These are phyloP conservation scores for Porphyrellus cyaneotinctus DNA, from an alignment of 768 basidiomycete species.

Conservation along the genomic window DNA sequence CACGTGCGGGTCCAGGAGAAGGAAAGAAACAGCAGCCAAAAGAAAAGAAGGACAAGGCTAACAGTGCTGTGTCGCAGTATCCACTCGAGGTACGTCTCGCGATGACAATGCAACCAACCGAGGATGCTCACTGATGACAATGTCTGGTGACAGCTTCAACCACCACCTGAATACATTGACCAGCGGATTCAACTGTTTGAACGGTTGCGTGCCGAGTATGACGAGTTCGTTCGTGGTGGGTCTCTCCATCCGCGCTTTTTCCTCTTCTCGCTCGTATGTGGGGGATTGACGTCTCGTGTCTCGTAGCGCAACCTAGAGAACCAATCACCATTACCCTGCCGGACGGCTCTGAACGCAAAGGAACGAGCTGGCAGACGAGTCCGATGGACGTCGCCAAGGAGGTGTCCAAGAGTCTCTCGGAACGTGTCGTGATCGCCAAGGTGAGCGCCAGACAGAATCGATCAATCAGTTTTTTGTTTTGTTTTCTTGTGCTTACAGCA, in stretches of 20 bases:
- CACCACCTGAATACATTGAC: slow-evolving; percentile 82
- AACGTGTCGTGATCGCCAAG: slow-evolving; percentile 91
- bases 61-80: slow-evolving; percentile 38
- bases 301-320: slow-evolving; percentile 69
- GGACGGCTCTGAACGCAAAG: slow-evolving; percentile 81
- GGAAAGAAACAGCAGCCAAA: slow-evolving; percentile 40
- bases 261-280: not conserved
- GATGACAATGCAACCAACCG: too few species aligned
- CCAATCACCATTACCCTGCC: slow-evolving; percentile 81
- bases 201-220: slow-evolving; percentile 77
- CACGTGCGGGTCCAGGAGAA: slow-evolving; percentile 36
- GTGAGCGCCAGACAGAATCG: slow-evolving; percentile 31
- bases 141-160: slow-evolving; percentile 56
- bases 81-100: slow-evolving; percentile 57
- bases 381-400: slow-evolving; percentile 89
- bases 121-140: not conserved
- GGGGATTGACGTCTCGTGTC: not conserved
- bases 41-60: slow-evolving; percentile 38
- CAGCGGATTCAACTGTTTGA: slow-evolving; percentile 90
- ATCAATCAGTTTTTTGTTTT: not conserved
- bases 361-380: slow-evolving; percentile 89
- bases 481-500: not conserved
- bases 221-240: slow-evolving; percentile 72
- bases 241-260: not conserved
- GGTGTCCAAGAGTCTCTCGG: slow-evolving; percentile 82